Evolutionary conservation across 495 filamentous ascomycete genomes (phyloP).

Genomic region (Talaromyces wortmannii): DNA sequence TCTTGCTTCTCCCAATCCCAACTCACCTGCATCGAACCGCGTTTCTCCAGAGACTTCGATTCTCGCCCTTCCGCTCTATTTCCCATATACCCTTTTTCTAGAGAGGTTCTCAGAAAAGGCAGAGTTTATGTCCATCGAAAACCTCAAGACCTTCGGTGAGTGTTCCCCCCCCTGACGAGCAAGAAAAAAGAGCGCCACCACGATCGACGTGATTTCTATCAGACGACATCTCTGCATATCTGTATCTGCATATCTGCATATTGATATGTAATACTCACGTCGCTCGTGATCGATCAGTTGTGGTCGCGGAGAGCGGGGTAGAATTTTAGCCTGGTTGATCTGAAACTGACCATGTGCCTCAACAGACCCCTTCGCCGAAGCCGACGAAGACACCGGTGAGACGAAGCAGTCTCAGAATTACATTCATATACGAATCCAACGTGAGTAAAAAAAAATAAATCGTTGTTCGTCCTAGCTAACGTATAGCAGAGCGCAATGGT

Average conservation of each 20-base stretch:
- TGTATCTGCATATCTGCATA: not conserved
- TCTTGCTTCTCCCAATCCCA: not conserved
- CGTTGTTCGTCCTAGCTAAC: constrained; percentile 14
- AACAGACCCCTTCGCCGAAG: constrained; percentile 99
- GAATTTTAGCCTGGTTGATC: constrained; percentile 16
- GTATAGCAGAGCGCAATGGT: constrained; percentile 90
- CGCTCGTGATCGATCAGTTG: not conserved
- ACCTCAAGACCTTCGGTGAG: constrained; percentile 98
- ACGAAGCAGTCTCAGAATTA: constrained; percentile 93
- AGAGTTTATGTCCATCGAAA: constrained; percentile 99
- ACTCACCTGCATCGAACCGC: not conserved
- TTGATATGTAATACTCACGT: not conserved
- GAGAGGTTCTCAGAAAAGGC: constrained; percentile 36
- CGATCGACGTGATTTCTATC: too few species aligned
- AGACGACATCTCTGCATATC: too few species aligned
- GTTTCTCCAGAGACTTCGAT: not conserved
- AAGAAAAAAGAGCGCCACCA: not conserved
- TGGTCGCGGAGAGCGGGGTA: constrained; percentile 23
- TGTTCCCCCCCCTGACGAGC: constrained; percentile 21
- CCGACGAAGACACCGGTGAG: constrained; percentile 97
- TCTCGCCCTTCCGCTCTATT: constrained; percentile 20
- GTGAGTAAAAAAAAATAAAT: constrained; percentile 36
- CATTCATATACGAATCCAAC: constrained; percentile 99
- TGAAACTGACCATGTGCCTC: constrained; percentile 27
- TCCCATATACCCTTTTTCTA: constrained; percentile 34